phyloP scores from a whole-genome alignment of 768 basidiomycete genomes.

The Naganishia randhawae region DNA sequence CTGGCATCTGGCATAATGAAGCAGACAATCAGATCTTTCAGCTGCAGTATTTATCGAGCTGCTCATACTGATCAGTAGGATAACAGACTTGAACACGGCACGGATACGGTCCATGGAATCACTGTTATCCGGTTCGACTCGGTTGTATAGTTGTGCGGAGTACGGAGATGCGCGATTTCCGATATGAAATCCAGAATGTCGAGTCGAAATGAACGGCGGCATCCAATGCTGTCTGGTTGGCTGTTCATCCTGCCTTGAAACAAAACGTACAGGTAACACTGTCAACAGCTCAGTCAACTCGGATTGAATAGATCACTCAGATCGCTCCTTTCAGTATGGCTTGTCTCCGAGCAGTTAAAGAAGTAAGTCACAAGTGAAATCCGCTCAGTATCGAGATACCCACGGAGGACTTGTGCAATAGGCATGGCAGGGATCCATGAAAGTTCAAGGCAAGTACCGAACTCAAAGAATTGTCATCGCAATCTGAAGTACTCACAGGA shows the following conservation, averaged over 20 bases:
- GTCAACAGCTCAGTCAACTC: background rate
- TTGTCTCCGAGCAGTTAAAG: constrained; percentile 28
- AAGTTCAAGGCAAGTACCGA: constrained; percentile 18
- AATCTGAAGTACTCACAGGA: background rate
- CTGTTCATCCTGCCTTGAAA: no score
- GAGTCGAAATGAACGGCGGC: background rate
- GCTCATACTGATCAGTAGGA: no score
- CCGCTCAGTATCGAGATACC: background rate
- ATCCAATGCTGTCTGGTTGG: no score
- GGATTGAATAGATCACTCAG: no score
- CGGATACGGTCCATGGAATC: no score
- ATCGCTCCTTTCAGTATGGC: constrained; percentile 18
- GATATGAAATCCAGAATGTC: background rate
- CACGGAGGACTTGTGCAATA: background rate
- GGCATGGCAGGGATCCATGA: constrained; percentile 31
- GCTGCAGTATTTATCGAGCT: no score
- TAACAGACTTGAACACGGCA: no score
- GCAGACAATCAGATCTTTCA: no score
- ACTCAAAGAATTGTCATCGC: no score
- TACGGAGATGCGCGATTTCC: constrained; percentile 7
- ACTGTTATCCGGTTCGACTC: no score
- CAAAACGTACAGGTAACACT: background rate
- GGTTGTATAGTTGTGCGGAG: no score
- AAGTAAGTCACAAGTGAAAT: constrained; percentile 12
- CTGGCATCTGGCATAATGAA: no score